Conservation (phyloP, 805 yeast genomes). For the Schwanniomyces vanrijiae region DNA sequence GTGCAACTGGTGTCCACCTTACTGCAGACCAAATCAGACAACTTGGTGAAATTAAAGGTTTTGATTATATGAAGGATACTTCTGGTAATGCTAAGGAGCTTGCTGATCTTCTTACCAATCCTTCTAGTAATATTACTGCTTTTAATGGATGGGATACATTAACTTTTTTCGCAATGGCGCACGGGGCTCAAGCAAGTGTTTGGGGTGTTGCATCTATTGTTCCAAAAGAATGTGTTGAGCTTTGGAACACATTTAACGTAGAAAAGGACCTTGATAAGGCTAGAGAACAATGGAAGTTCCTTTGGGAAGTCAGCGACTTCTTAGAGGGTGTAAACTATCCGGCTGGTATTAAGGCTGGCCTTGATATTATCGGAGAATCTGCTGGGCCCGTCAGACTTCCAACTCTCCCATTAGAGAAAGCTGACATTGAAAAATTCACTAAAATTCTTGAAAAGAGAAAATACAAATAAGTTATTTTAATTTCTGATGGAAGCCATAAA, state of each 20-base stretch:
- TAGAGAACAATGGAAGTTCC: constrained; percentile 14
- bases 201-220: constrained; percentile 15
- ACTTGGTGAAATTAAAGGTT: constrained; percentile 11
- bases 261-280: constrained; percentile 7
- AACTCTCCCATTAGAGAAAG: constrained; percentile 10
- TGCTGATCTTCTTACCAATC: constrained; percentile 13
- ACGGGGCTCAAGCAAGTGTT: constrained; percentile 10
- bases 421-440: constrained; percentile 7
- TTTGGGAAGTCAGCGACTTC: constrained; percentile 13
- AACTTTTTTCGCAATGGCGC: constrained; percentile 12
- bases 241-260: constrained; percentile 8
- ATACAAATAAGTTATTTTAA: too few species aligned
- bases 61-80: constrained; percentile 9
- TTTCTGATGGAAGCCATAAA: too few species aligned
- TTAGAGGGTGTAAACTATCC: constrained; percentile 12
- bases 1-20: constrained; percentile 10
- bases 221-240: constrained; percentile 13
- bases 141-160: constrained; percentile 14
- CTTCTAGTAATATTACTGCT: constrained; percentile 5
- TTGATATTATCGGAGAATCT: constrained; percentile 12
- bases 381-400: constrained; percentile 14
- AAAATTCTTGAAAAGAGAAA: constrained; percentile 10
- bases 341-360: constrained; percentile 14
- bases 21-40: constrained; percentile 11
- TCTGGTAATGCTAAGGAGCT: constrained; percentile 8